These are phyloP conservation scores for Xylariales sp. DNA, from an alignment of 2,329 filamentous ascomycete genomes.

Conservation along the genomic window DNA sequence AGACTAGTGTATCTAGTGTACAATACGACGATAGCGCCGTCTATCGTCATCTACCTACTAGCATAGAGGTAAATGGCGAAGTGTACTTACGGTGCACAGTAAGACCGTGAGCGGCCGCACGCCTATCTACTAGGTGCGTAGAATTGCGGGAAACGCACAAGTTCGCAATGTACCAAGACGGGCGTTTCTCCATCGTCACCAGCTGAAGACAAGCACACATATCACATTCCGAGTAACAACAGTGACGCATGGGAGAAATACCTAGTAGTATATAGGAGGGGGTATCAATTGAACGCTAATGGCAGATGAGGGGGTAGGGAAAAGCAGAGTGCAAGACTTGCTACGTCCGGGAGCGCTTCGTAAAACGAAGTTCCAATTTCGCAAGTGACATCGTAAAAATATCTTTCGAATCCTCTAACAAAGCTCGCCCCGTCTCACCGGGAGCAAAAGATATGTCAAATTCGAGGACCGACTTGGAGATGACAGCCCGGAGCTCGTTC, in stretches of 20 bases:
- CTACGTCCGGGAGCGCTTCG: conserved; percentile 23
- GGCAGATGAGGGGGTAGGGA: not conserved
- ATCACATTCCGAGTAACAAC: not conserved
- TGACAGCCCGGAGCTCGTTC: conserved; percentile 36
- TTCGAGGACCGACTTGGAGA: conserved; percentile 37
- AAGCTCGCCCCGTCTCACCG: conserved; percentile 33
- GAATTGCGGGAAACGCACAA: too few relatives aligned
- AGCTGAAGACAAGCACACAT: not conserved
- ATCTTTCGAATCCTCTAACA: conserved; percentile 38
- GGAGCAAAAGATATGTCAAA: conserved; percentile 36
- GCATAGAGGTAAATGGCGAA: too few relatives aligned
- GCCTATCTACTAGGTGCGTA: too few relatives aligned
- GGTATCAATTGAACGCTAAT: conserved; percentile 26
- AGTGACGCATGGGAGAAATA: not conserved
- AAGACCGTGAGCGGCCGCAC: too few relatives aligned
- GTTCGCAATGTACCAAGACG: not conserved
- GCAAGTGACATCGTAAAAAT: conserved; percentile 36
- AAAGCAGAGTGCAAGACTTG: not conserved
- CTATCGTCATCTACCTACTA: conserved; percentile 3
- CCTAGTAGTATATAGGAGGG: conserved; percentile 1
- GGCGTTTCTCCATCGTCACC: not conserved
- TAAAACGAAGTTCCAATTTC: conserved; percentile 35
- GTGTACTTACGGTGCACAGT: not conserved
- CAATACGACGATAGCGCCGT: not conserved
- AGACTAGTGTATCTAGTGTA: too few relatives aligned